Conservation (phyloP, 768 basidiomycete species). For the Naematelia aurantialba region DNA sequence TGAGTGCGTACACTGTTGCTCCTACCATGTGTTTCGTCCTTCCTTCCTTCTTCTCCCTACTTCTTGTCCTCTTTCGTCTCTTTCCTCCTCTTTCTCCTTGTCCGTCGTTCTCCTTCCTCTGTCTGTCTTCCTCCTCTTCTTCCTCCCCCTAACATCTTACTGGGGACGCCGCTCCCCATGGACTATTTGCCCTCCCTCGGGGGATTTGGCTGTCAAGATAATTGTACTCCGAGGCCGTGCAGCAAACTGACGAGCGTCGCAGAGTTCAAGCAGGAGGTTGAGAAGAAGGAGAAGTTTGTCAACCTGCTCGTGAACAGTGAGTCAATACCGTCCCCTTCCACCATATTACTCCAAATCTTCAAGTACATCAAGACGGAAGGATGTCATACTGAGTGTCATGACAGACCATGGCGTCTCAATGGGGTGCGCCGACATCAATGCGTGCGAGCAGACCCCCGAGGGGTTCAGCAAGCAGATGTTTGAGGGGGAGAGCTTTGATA, state of each 20-base stretch:
- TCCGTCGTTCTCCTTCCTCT: too few species aligned
- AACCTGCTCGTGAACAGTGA: conserved; percentile 37
- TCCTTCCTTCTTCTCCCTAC: not conserved
- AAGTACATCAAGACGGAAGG: not conserved
- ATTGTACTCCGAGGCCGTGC: too few species aligned
- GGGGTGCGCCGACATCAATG: conserved; percentile 24
- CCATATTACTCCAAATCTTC: not conserved
- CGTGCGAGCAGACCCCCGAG: conserved; percentile 33
- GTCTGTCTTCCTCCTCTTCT: too few species aligned
- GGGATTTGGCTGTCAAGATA: too few species aligned
- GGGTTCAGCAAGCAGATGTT: conserved; percentile 39
- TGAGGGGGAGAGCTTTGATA: conserved; percentile 33
- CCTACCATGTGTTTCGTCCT: not conserved
- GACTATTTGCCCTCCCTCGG: too few species aligned
- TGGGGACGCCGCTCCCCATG: too few species aligned
- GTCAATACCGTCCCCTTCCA: not conserved
- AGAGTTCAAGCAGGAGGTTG: conserved; percentile 19
- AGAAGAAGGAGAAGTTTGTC: conserved; percentile 28
- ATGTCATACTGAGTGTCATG: not conserved
- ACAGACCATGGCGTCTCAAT: conserved; percentile 40
- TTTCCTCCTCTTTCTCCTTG: too few species aligned
- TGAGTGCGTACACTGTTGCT: too few species aligned
- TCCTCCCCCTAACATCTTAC: too few species aligned
- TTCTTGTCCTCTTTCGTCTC: too few species aligned
- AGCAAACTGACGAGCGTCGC: too few species aligned